Conservation (phyloP, 768 basidiomycete species). For the Hypholoma sublateritium region DNA sequence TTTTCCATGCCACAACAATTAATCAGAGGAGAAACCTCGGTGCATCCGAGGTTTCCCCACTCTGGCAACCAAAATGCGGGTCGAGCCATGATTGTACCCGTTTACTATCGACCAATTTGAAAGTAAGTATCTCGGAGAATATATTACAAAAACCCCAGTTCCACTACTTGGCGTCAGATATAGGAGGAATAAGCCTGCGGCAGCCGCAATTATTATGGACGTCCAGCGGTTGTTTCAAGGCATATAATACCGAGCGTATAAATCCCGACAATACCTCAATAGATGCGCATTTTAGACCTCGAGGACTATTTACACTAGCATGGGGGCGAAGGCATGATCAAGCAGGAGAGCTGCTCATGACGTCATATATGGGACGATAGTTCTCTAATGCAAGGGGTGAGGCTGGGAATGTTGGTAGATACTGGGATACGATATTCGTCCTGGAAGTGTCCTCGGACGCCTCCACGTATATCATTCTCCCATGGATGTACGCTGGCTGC, state of each 20-base stretch:
- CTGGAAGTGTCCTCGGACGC: neutral
- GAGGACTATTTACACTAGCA: slow-evolving; percentile 5
- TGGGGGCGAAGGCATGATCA: neutral
- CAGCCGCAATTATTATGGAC: slow-evolving; percentile 4
- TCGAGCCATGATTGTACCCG: slow-evolving; percentile 5
- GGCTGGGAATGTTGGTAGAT: neutral
- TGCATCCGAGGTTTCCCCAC: slow-evolving; percentile 28
- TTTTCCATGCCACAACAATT: slow-evolving; percentile 5
- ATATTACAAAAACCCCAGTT: slow-evolving; percentile 2
- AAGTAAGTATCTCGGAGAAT: slow-evolving; percentile 26
- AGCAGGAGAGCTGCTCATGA: neutral
- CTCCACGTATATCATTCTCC: slow-evolving; percentile 5
- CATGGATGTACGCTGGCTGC: neutral
- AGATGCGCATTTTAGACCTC: slow-evolving; percentile 7
- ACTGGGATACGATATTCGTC: neutral
- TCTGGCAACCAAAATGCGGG: slow-evolving; percentile 17
- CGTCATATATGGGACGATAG: neutral
- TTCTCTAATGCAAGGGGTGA: neutral
- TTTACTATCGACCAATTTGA: slow-evolving; percentile 12
- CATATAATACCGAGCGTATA: neutral
- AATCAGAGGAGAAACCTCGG: slow-evolving; percentile 29
- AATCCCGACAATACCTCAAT: neutral
- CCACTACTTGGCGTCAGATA: slow-evolving; percentile 12
- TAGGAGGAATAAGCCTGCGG: neutral
- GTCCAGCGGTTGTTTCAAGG: slow-evolving; percentile 1